Percentiles rank a stretch among this genome's conserved stretches.
Conservation (phyloP, 495 filamentous ascomycete species). For the Aspergillus cristatus region DNA sequence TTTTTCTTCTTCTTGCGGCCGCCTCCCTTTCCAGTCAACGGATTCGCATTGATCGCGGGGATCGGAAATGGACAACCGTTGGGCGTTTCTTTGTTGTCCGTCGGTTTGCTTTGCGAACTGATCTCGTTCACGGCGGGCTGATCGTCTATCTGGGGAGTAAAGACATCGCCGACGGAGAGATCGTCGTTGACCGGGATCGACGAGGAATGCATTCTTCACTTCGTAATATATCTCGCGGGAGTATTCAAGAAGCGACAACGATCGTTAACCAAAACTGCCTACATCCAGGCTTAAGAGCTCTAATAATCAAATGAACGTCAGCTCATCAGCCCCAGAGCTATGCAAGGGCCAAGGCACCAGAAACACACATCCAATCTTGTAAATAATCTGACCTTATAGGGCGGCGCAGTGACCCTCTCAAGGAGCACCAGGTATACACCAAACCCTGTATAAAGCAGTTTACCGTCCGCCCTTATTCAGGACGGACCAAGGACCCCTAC, state of each 20-base stretch:
- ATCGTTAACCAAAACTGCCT: no score
- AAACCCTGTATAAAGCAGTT: no score
- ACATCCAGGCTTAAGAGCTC: no score
- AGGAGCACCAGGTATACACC: no score
- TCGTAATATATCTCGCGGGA: neutral
- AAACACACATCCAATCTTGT: no score
- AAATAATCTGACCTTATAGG: no score
- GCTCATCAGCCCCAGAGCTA: no score
- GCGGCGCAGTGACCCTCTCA: no score
- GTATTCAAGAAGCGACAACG: no score
- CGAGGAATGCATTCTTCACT: constrained; percentile 15
- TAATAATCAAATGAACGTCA: no score
- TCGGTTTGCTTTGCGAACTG: constrained; percentile 18
- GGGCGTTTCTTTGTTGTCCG: constrained; percentile 5
- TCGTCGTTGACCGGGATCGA: constrained; percentile 21
- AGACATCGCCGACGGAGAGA: constrained; percentile 37
- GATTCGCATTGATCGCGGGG: constrained; percentile 14
- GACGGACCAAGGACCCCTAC: constrained; percentile 49
- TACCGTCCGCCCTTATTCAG: constrained; percentile 54
- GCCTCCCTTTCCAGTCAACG: constrained; percentile 24
- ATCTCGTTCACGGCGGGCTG: constrained; percentile 20
- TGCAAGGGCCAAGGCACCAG: no score
- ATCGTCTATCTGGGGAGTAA: constrained; percentile 34
- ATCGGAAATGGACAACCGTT: constrained; percentile 13
- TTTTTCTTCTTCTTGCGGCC: constrained; percentile 43